Base-by-base conservation (phyloP, 805 yeast species). In the Lipomyces orientalis region DNA sequence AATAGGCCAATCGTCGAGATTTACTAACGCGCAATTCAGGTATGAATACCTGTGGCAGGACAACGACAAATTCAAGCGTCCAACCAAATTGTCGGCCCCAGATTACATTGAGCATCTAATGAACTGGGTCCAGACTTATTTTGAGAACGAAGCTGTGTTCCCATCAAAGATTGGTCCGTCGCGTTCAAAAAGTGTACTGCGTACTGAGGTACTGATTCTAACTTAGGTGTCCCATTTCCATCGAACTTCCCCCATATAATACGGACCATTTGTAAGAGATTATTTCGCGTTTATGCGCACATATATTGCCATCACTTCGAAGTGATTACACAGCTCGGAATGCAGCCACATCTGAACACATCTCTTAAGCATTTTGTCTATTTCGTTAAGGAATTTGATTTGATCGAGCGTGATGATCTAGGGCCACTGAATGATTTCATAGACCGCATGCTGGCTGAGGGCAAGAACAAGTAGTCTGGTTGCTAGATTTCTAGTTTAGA, bases 261-360 rank as follows among this genome's bases (percentile, higher is more conserved):
- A 56, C 90, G 88, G 75, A 93, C 97, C 22, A 91, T 95, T 58
- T 87, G 95, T 83, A 92, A 94, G 79, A 86, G 99, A 72, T 82
- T 95, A 61, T 95, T 93, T 79, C 85, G 99, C 77, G 93, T 95
- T 2, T 95, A 95, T 76, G 98, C 99, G 0, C 99, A 95, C 79
- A 91, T 95, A 56, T 95, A 95, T 79, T 95, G 99, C 76, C 98
- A 95, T 76, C 99, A 95, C 78, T 94, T 95, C 79, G 97, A 93
- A 76, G 97, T 94, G 79, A 90, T 95, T 65, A 86, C 93, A 54
- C 98, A 93, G 77, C 83, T 95, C 73, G 97, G 97, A 1, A 81
- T 94, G 74, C 97, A 93, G 77, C 90, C 97, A 12, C 97, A 94
- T 74, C 83, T 94, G 72, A 95, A 95, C 77, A 94, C 99, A 5